A percentile compares a stretch with the other conserved stretches of the same genome.
These are phyloP conservation scores for Rhynchosporium agropyri DNA, from an alignment of 2,329 filamentous ascomycete species.

Conservation along the genomic window DNA sequence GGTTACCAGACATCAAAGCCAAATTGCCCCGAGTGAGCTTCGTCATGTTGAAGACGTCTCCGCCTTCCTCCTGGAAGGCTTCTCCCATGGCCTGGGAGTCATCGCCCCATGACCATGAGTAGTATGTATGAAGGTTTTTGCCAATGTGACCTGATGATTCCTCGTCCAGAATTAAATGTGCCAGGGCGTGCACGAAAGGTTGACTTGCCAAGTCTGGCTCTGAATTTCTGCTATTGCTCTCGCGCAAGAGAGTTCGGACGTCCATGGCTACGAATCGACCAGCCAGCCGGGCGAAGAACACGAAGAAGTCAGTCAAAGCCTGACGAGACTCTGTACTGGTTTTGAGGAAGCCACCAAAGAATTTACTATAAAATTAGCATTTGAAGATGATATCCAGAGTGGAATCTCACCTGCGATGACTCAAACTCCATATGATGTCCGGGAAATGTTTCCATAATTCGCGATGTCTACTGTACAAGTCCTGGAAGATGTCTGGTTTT, in stretches of 20 bases:
- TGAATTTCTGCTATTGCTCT: slow-evolving; percentile 38
- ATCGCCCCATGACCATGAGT: slow-evolving; percentile 43
- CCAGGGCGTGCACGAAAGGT: slow-evolving; percentile 51
- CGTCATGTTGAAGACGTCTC: slow-evolving; percentile 49
- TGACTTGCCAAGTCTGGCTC: slow-evolving; percentile 49
- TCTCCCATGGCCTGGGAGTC: slow-evolving; percentile 34
- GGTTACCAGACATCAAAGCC: slow-evolving; percentile 48
- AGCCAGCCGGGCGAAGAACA: slow-evolving; percentile 49
- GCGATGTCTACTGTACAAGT: slow-evolving; percentile 49
- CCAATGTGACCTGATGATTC: slow-evolving; percentile 41
- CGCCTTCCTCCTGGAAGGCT: slow-evolving; percentile 43
- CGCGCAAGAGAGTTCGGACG: slow-evolving; percentile 42
- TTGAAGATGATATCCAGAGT: not conserved
- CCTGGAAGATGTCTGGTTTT: slow-evolving; percentile 44
- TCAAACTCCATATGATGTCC: slow-evolving; percentile 50
- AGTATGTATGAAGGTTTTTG: slow-evolving; percentile 46
- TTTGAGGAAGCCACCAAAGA: slow-evolving; percentile 41
- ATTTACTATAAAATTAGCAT: slow-evolving; percentile 37
- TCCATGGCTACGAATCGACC: slow-evolving; percentile 58
- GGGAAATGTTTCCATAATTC: slow-evolving; percentile 58
- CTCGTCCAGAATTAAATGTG: slow-evolving; percentile 44
- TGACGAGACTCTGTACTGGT: slow-evolving; percentile 30
- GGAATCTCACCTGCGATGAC: slow-evolving; percentile 47
- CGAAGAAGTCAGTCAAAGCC: slow-evolving; percentile 39
- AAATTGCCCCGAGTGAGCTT: slow-evolving; percentile 49